These are phyloP conservation scores for Ceratocystis variospora DNA, from an alignment of 2,329 filamentous ascomycete genomes.

Conservation along the genomic window DNA sequence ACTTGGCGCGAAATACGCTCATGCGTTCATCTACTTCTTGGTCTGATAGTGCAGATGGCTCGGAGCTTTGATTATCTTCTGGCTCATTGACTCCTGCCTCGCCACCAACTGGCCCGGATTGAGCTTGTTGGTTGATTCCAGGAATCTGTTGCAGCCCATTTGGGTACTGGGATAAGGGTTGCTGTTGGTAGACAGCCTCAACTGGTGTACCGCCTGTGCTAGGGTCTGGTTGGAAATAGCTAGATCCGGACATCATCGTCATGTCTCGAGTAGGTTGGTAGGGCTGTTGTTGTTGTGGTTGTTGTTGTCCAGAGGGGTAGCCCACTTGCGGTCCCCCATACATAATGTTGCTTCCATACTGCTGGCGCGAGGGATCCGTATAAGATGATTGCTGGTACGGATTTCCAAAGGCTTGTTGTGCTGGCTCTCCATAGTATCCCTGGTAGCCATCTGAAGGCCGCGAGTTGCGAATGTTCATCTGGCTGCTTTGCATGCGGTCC, in stretches of 20 bases:
- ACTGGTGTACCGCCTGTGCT: not conserved
- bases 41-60: not conserved
- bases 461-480: not conserved
- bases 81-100: not conserved
- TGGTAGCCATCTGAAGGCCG: conserved; percentile 3
- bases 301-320: conserved; percentile 1
- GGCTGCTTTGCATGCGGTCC: conserved; percentile 6
- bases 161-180: conserved; percentile 5
- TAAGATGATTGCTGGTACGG: conserved; percentile 7
- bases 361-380: conserved; percentile 3
- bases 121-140: not conserved
- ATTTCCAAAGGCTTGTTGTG: conserved; percentile 1
- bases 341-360: conserved; percentile 3
- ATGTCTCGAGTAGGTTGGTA: conserved; percentile 4
- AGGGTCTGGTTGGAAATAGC: conserved; percentile 7
- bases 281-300: conserved; percentile 5
- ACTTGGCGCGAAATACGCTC: not conserved
- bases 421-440: not conserved
- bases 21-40: conserved; percentile 7
- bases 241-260: conserved; percentile 2
- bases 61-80: not conserved
- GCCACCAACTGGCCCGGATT: conserved; percentile 1
- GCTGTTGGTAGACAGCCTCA: conserved; percentile 4
- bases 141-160: not conserved
- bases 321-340: not conserved